phyloP scores from a whole-genome alignment of 2,329 filamentous ascomycete genomes.

The Fusarium sp. region DNA sequence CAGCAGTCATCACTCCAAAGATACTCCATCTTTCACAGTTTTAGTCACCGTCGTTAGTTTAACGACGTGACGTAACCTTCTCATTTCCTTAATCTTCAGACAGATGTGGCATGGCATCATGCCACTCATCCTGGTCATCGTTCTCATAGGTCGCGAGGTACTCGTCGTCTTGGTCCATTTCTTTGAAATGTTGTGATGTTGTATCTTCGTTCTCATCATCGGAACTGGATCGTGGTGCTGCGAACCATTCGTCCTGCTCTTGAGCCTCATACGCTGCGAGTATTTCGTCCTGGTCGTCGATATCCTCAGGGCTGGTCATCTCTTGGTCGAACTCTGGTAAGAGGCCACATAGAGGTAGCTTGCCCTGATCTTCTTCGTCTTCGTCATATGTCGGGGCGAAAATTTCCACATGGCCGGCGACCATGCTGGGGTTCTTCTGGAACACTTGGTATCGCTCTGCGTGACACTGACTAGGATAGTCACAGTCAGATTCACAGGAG shows the following conservation, averaged over 20 bases:
- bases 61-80: not conserved
- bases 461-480: slow-evolving; percentile 43
- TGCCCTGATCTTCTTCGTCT: not conserved
- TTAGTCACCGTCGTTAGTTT: not conserved
- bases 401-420: not conserved
- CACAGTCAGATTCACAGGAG: slow-evolving; percentile 43
- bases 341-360: slow-evolving; percentile 23
- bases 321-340: slow-evolving; percentile 15
- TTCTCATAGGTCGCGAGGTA: not conserved
- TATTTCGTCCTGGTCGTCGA: slow-evolving; percentile 9
- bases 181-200: not conserved
- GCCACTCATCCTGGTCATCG: not conserved
- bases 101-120: not conserved
- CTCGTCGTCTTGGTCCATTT: not conserved
- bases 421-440: not conserved
- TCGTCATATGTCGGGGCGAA: not conserved
- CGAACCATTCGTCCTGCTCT: slow-evolving; percentile 18
- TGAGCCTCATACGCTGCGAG: slow-evolving; percentile 11
- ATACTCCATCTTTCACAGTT: not conserved
- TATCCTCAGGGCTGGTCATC: not conserved
- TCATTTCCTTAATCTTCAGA: not conserved
- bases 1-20: not conserved
- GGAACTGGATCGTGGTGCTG: not conserved
- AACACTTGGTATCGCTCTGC: slow-evolving; percentile 11
- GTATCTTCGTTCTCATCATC: slow-evolving; percentile 3